Base-by-base conservation (phyloP, 208 protist species). In the Leishmania lainsoni region DNA sequence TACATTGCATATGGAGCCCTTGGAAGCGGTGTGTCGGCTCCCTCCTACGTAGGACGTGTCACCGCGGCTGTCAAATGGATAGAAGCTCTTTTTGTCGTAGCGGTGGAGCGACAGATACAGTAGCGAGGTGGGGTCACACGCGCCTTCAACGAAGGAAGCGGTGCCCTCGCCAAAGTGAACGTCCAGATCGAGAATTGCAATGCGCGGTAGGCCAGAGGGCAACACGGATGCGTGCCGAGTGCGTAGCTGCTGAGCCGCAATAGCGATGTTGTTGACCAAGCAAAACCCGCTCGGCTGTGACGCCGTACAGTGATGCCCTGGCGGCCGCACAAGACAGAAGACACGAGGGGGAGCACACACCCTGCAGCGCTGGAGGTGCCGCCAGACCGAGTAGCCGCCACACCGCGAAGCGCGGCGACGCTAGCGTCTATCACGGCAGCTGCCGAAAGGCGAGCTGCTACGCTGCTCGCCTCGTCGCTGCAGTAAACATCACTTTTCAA, bases 91-190 rank as follows among this genome's bases (percentile, higher is more conserved):
- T 26, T 91, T 39, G 78, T 96, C 90, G 79, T 92, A 93, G 48
- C 94, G 90, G 75, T 98, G 96, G 8, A 98, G 65, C 6, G 95
- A 98, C 56, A 98, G 81, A 78, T 96, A 98, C 17, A 98, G 79
- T 20, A 97, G 75, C 4, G 83, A 80, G 35, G 79, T 48, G 3
- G 42, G 26, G 29, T 86, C 79, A 39, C 51, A 75, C 26, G 59
- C 73, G 39, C 90, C 83, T 51, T 98, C 95, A 52, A 98, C 96
- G 76, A 98, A 95, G n/a, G 89, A 81, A 32, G 97, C 93, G 14
- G 92, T 98, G 35, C 96, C 97, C 83, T 98, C 97, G 35, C 96
- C 97, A 78, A 98, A 97, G 81, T 98, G 97, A 8, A 99, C 90
- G 81, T 99, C 97, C 76, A 97, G 86, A 75, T 98, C 96, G 20